These are phyloP conservation scores for Lachancea sp. DNA, from an alignment of 805 yeast species.

Conservation along the genomic window DNA sequence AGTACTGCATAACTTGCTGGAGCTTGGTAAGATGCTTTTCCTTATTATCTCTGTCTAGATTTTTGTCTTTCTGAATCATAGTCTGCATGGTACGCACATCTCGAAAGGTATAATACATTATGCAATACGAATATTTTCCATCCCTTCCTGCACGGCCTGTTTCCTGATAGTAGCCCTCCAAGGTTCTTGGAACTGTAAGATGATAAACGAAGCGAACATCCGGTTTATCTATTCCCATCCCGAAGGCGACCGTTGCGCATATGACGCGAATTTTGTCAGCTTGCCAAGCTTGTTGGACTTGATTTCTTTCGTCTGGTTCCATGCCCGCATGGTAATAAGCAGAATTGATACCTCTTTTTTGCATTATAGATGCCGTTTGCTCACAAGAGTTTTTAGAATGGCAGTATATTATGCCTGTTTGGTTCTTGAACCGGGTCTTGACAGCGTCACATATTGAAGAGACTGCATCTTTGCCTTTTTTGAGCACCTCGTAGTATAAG, in stretches of 20 bases:
- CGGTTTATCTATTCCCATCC: constrained; percentile 98
- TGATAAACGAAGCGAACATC: constrained; percentile 92
- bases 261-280: constrained; percentile 61
- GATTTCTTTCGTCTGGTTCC: constrained; percentile 64
- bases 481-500: constrained; percentile 67
- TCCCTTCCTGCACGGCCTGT: constrained; percentile 99
- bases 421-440: constrained; percentile 41
- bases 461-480: constrained; percentile 49
- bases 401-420: constrained; percentile 89
- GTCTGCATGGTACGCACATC: constrained; percentile 75
- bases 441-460: constrained; percentile 58
- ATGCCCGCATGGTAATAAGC: constrained; percentile 94
- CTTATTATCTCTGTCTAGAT: constrained; percentile 53
- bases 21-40: constrained; percentile 74
- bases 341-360: constrained; percentile 54
- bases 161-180: constrained; percentile 96
- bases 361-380: constrained; percentile 58
- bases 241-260: constrained; percentile 97
- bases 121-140: constrained; percentile 75
- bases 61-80: constrained; percentile 71
- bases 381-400: constrained; percentile 88
- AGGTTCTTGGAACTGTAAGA: constrained; percentile 75
- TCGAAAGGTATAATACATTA: constrained; percentile 70
- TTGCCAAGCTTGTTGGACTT: constrained; percentile 83
- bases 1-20: constrained; percentile 80